These are phyloP conservation scores for Penicillium corylophilum DNA, from an alignment of 2,329 filamentous ascomycete genomes.

Conservation along the genomic window DNA sequence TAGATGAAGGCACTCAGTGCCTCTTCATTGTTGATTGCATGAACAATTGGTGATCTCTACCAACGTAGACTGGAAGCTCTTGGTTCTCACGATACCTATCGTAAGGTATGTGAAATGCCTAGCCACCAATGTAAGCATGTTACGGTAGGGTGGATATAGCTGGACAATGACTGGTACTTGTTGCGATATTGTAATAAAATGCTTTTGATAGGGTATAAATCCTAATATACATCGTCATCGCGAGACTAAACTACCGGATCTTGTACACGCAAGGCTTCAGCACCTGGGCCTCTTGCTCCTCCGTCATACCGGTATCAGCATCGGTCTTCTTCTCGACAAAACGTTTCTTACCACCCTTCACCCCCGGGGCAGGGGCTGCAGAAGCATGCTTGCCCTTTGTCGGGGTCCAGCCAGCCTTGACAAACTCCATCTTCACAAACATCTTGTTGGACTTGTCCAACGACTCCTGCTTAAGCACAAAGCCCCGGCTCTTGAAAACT, in stretches of 20 bases:
- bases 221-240: background rate
- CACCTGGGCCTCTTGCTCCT: constrained; percentile 65
- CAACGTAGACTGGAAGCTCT: background rate
- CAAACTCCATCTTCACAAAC: constrained; percentile 97
- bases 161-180: background rate
- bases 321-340: constrained; percentile 57
- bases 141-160: background rate
- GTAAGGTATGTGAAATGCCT: background rate
- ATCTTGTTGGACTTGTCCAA: constrained; percentile 91
- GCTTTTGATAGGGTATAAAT: background rate
- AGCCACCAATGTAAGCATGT: background rate
- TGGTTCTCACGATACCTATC: background rate
- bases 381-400: constrained; percentile 68
- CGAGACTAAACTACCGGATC: constrained; percentile 58
- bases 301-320: constrained; percentile 55
- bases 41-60: background rate
- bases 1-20: background rate
- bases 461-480: constrained; percentile 71
- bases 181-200: background rate
- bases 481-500: constrained; percentile 75
- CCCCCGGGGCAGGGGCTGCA: constrained; percentile 31
- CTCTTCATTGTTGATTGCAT: background rate
- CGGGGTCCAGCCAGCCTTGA: constrained; percentile 71
- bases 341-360: constrained; percentile 47
- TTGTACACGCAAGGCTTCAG: constrained; percentile 98